Evolutionary conservation across 1,284 basidiomycete species (phyloP).

Genomic region (Ustilago curta): DNA sequence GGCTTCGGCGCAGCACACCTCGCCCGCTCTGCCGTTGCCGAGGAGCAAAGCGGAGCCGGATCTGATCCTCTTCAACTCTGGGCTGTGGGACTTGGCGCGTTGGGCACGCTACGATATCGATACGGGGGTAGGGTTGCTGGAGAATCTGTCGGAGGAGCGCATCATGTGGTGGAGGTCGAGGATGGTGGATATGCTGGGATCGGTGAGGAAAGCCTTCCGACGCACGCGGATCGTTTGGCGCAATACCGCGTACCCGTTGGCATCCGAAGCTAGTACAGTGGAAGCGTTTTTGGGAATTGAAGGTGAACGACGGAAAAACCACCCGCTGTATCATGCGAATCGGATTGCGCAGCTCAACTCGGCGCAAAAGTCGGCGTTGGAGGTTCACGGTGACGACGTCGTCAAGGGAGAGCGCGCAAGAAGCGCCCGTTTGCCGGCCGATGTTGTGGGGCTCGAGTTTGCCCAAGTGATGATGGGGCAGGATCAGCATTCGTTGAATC

Average conservation of each 20-base stretch:
- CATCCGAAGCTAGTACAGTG: constrained; percentile 48
- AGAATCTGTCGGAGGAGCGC: constrained; percentile 64
- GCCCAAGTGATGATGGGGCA: constrained; percentile 60
- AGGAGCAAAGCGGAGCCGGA: constrained; percentile 65
- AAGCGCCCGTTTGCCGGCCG: constrained; percentile 35
- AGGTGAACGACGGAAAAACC: constrained; percentile 42
- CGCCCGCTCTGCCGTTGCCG: constrained; percentile 48
- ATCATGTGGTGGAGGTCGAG: constrained; percentile 68
- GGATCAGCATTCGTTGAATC: constrained; percentile 44
- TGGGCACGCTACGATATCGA: constrained; percentile 69
- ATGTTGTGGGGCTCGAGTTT: constrained; percentile 34
- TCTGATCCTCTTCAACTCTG: constrained; percentile 68
- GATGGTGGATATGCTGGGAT: constrained; percentile 63
- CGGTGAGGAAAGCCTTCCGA: constrained; percentile 33
- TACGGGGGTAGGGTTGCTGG: constrained; percentile 49
- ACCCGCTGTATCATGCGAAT: constrained; percentile 62
- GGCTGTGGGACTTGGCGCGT: constrained; percentile 69
- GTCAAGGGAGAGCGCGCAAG: constrained; percentile 53
- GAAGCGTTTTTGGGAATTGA: constrained; percentile 56
- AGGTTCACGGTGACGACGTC: constrained; percentile 51
- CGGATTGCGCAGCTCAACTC: constrained; percentile 61
- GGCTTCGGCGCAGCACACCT: constrained; percentile 17
- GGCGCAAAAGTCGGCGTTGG: constrained; percentile 51
- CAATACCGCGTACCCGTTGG: constrained; percentile 49
- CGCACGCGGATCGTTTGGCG: constrained; percentile 58